A percentile compares a stretch with the other conserved stretches of the same genome.
These are phyloP conservation scores for Suaeda aralocaspica DNA, from an alignment of 148 eudicot genomes.

Conservation along the genomic window DNA sequence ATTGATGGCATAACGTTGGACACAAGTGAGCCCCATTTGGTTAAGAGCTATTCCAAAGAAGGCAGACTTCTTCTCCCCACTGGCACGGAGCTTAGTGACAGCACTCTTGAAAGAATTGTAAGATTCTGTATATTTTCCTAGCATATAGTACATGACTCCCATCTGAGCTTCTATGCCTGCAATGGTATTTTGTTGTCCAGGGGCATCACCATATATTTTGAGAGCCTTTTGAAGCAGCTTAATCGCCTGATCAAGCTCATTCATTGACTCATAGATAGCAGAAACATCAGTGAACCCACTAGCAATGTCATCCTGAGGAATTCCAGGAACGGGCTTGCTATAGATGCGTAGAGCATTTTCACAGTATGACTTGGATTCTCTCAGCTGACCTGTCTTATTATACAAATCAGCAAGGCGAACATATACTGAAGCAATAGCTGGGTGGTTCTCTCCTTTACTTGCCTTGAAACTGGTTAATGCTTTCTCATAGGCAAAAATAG, in stretches of 20 bases:
- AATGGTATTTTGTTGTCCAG: constrained; percentile 88
- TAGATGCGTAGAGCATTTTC: constrained; percentile 89
- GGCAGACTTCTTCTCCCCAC: constrained; percentile 90
- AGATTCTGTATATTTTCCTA: constrained; percentile 76
- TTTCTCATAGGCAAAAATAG: constrained; percentile 86
- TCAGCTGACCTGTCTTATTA: constrained; percentile 83
- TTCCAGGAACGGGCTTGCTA: constrained; percentile 71
- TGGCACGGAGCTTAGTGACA: constrained; percentile 65
- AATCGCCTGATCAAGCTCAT: constrained; percentile 83
- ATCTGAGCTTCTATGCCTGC: constrained; percentile 99
- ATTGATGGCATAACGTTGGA: constrained; percentile 76
- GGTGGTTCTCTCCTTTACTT: constrained; percentile 89
- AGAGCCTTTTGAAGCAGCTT: constrained; percentile 84
- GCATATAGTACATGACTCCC: constrained; percentile 88
- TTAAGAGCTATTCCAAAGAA: constrained; percentile 95
- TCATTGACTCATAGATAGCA: constrained; percentile 94
- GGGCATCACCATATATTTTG: constrained; percentile 79
- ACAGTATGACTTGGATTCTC: constrained; percentile 85
- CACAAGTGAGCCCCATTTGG: constrained; percentile 98
- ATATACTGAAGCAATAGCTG: constrained; percentile 80
- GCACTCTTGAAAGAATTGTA: constrained; percentile 68
- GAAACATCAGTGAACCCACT: constrained; percentile 84
- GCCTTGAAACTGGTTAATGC: constrained; percentile 86
- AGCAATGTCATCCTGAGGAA: constrained; percentile 87
- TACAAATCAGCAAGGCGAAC: constrained; percentile 90